phyloP scores from a whole-genome alignment of 441 rosid genomes.

The Jatropha multifida region DNA sequence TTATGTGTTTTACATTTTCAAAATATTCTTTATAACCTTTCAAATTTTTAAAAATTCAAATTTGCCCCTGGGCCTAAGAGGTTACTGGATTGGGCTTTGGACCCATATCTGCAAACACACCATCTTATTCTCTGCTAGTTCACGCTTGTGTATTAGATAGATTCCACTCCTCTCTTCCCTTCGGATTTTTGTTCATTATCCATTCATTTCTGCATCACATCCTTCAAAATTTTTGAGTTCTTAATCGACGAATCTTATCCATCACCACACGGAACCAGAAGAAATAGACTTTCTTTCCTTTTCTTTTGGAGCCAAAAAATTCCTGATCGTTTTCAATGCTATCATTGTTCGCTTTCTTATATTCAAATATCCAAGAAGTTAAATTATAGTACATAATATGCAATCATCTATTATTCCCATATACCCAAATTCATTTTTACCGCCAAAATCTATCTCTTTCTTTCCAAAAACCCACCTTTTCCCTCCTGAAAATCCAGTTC shows the following conservation, averaged over 20 bases:
- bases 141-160: neutral
- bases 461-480: slow-evolving; percentile 30
- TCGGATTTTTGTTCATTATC: neutral
- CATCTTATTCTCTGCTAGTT: neutral
- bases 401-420: slow-evolving; percentile 26
- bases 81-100: neutral
- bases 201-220: neutral
- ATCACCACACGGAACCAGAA: neutral
- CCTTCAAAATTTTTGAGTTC: neutral
- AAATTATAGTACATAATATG: slow-evolving; percentile 22
- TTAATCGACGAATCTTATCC: neutral
- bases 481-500: slow-evolving; percentile 10
- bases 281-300: neutral
- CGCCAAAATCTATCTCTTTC: slow-evolving; percentile 24
- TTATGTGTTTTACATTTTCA: no score
- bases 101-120: neutral
- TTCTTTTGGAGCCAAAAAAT: neutral
- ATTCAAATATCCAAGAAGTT: neutral
- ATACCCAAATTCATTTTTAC: slow-evolving; percentile 34
- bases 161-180: no score
- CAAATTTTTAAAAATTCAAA: no score
- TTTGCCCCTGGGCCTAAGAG: neutral
- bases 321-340: neutral
- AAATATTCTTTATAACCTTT: no score
- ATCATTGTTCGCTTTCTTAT: neutral